These are phyloP conservation scores for Lachnellula subtilissima DNA, from an alignment of 2,329 filamentous ascomycete genomes.

Conservation along the genomic window DNA sequence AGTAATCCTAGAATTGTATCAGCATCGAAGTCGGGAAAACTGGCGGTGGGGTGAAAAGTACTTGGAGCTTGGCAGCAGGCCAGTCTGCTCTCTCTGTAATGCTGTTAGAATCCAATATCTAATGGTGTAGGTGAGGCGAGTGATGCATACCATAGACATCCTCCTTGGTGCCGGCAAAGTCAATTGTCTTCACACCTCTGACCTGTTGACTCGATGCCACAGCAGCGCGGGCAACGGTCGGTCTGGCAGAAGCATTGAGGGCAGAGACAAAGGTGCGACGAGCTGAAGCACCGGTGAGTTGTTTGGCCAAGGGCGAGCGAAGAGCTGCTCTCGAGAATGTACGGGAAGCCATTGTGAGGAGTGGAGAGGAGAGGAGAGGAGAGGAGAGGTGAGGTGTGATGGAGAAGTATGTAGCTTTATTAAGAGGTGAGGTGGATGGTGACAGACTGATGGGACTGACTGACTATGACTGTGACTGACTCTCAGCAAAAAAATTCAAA, in stretches of 20 bases:
- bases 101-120: background rate
- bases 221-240: conserved; percentile 45
- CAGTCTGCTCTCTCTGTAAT: conserved; percentile 87
- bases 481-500: no score
- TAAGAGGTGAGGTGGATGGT: no score
- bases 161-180: conserved; percentile 93
- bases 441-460: no score
- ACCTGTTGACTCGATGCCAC: conserved; percentile 49
- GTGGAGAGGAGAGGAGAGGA: conserved; percentile 23
- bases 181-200: conserved; percentile 95
- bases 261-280: conserved; percentile 60
- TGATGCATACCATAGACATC: conserved; percentile 75
- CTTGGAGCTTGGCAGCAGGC: conserved; percentile 96
- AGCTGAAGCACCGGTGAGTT: conserved; percentile 52
- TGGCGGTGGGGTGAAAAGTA: conserved; percentile 45
- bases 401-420: no score
- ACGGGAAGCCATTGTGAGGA: conserved; percentile 69
- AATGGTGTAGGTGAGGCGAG: background rate
- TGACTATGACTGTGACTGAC: no score
- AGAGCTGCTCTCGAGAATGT: conserved; percentile 61
- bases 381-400: conserved; percentile 12
- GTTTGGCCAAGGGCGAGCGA: conserved; percentile 58
- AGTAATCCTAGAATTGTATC: conserved; percentile 69
- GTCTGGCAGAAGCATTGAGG: conserved; percentile 50
- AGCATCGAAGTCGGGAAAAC: conserved; percentile 9